These are phyloP conservation scores for Zasmidium cellare DNA, from an alignment of 2,329 filamentous ascomycete genomes.

Conservation along the genomic window DNA sequence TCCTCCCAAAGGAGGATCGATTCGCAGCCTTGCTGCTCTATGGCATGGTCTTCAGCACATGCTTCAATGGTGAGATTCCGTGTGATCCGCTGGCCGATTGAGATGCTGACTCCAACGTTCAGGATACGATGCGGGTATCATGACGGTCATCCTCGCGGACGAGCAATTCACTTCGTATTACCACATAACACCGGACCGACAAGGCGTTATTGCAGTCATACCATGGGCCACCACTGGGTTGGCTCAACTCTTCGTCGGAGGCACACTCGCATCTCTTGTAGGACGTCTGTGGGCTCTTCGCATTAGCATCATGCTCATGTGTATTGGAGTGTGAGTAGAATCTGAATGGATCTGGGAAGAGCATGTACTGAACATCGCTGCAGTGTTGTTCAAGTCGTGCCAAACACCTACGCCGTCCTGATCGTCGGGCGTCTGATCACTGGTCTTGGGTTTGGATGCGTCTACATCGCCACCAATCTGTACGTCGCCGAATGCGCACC, in stretches of 20 bases:
- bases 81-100: background rate
- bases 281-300: slow-evolving; percentile 43
- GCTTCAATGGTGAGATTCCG: slow-evolving; percentile 40
- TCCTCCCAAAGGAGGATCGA: slow-evolving; percentile 42
- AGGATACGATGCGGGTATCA: slow-evolving; percentile 44
- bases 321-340: slow-evolving; percentile 38
- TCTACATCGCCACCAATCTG: slow-evolving; percentile 45
- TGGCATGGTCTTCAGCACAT: slow-evolving; percentile 43
- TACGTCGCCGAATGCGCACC: slow-evolving; percentile 47
- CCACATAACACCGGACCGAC: slow-evolving; percentile 35
- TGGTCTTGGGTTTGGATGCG: slow-evolving; percentile 44
- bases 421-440: slow-evolving; percentile 43
- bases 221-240: slow-evolving; percentile 45
- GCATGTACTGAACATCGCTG: slow-evolving; percentile 1
- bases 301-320: slow-evolving; percentile 42
- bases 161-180: slow-evolving; percentile 45
- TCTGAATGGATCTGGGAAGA: background rate
- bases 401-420: slow-evolving; percentile 44
- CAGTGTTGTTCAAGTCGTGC: slow-evolving; percentile 43
- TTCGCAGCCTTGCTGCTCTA: slow-evolving; percentile 39
- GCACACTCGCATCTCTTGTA: slow-evolving; percentile 38
- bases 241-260: slow-evolving; percentile 43
- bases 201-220: slow-evolving; percentile 43
- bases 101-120: background rate
- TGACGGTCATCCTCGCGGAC: slow-evolving; percentile 47